A percentile compares a stretch with the other conserved stretches of the same genome.
phyloP scores from a whole-genome alignment of 768 basidiomycete species.

The Strobilomyces confusus region DNA sequence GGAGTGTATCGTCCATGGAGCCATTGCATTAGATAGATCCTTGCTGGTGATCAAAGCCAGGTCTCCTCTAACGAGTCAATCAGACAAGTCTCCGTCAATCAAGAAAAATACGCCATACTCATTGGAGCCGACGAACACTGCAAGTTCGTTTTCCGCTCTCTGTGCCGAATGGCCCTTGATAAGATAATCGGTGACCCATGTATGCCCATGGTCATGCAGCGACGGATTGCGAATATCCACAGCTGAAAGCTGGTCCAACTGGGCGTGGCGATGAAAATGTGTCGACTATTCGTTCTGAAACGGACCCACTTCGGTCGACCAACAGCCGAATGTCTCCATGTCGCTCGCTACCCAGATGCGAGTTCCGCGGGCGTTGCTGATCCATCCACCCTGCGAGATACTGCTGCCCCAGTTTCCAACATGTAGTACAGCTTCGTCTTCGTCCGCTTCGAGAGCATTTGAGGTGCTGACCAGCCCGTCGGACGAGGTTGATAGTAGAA shows the following conservation, averaged over 20 bases:
- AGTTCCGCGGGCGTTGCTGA: constrained; percentile 32
- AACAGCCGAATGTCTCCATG: constrained; percentile 91
- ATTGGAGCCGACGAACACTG: constrained; percentile 69
- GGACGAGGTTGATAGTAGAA: constrained; percentile 76
- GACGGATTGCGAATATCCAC: constrained; percentile 65
- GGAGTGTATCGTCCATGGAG: constrained; percentile 48
- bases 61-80: constrained; percentile 45
- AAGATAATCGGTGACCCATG: constrained; percentile 80
- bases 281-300: not conserved
- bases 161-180: constrained; percentile 44
- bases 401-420: constrained; percentile 88
- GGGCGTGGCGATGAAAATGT: not conserved
- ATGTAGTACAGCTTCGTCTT: constrained; percentile 78
- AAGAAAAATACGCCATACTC: constrained; percentile 42
- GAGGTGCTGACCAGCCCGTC: constrained; percentile 80
- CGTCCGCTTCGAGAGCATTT: constrained; percentile 70
- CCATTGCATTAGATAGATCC: constrained; percentile 33
- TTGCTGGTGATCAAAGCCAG: constrained; percentile 49
- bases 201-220: constrained; percentile 48
- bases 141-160: constrained; percentile 31
- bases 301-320: constrained; percentile 62
- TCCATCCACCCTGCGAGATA: constrained; percentile 74
- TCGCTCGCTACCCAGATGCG: constrained; percentile 84
- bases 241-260: constrained; percentile 59
- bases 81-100: not conserved